phyloP scores from a whole-genome alignment of 805 yeast species.

The Zygosaccharomyces rouxii region DNA sequence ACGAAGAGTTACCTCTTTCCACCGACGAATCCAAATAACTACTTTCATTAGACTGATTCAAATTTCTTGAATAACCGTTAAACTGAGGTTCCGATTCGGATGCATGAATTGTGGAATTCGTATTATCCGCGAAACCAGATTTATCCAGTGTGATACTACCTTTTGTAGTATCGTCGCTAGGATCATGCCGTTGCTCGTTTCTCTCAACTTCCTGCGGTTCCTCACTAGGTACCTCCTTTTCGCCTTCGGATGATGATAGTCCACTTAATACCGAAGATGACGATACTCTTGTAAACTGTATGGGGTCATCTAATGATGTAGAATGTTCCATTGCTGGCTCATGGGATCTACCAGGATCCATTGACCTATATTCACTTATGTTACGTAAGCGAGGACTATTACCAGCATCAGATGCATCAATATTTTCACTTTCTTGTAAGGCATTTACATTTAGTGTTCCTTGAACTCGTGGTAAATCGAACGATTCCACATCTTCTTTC shows the following conservation, averaged over 20 bases:
- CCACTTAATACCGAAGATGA: slow-evolving; percentile 33
- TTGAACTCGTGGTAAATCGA: slow-evolving; percentile 41
- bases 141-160: slow-evolving; percentile 10
- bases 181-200: neutral
- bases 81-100: slow-evolving; percentile 14
- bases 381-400: slow-evolving; percentile 2
- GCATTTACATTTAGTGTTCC: slow-evolving; percentile 47
- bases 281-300: slow-evolving; percentile 41
- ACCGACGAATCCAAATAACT: slow-evolving; percentile 12
- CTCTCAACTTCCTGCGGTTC: neutral
- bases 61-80: slow-evolving; percentile 4
- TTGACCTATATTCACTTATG: slow-evolving; percentile 31
- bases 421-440: slow-evolving; percentile 23
- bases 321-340: slow-evolving; percentile 7
- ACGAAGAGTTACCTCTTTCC: slow-evolving; percentile 5
- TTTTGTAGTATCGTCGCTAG: neutral
- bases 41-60: slow-evolving; percentile 9
- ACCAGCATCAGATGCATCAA: neutral
- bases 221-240: neutral
- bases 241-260: slow-evolving; percentile 16
- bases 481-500: neutral
- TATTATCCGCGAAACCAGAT: slow-evolving; percentile 22
- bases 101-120: slow-evolving; percentile 27
- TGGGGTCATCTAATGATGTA: slow-evolving; percentile 38
- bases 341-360: slow-evolving; percentile 45